These are phyloP conservation scores for Magnusiomyces clavatus DNA, from an alignment of 1,139 yeast species.

Conservation along the genomic window DNA sequence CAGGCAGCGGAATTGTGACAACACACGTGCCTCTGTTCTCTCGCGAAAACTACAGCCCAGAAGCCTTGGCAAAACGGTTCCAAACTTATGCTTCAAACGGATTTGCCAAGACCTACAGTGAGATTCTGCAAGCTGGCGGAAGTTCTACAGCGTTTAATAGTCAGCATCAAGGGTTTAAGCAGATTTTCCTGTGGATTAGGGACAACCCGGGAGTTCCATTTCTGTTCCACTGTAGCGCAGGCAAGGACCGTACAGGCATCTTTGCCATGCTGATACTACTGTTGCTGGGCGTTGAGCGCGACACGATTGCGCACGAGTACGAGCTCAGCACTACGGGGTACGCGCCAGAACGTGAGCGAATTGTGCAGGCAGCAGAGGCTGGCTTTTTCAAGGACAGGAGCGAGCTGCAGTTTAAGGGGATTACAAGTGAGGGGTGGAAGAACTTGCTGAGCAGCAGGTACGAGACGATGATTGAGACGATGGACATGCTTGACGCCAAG, in stretches of 20 bases:
- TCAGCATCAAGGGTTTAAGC: constrained; percentile 35
- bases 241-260: constrained; percentile 81
- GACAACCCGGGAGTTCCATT: constrained; percentile 46
- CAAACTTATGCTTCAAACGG: constrained; percentile 54
- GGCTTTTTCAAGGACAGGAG: constrained; percentile 2
- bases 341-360: constrained; percentile 12
- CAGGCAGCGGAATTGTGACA: constrained; percentile 38
- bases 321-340: constrained; percentile 63
- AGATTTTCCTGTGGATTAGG: constrained; percentile 46
- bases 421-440: constrained; percentile 44
- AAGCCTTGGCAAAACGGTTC: constrained; percentile 52
- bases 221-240: constrained; percentile 75
- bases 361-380: constrained; percentile 16
- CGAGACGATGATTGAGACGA: constrained; percentile 65
- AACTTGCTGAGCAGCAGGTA: constrained; percentile 58
- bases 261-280: constrained; percentile 58
- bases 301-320: constrained; percentile 62
- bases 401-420: not conserved
- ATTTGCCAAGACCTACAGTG: constrained; percentile 55
- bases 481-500: constrained; percentile 42
- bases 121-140: constrained; percentile 37
- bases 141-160: not conserved
- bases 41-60: constrained; percentile 55
- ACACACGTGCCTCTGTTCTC: constrained; percentile 55
- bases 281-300: constrained; percentile 56